phyloP scores from a whole-genome alignment of 768 basidiomycete species.

The Trametopsis cervina region DNA sequence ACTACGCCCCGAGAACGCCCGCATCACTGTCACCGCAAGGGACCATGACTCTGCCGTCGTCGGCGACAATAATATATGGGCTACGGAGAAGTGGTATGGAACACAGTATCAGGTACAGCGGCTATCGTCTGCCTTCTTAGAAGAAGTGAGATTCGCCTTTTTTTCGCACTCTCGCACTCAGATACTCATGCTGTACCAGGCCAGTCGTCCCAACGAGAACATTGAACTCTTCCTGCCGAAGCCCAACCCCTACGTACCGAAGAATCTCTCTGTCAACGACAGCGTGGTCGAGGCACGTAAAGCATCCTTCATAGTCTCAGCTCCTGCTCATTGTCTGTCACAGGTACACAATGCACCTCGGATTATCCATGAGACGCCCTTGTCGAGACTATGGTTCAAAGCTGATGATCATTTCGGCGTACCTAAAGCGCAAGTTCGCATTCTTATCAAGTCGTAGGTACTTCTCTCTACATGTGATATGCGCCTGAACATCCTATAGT shows the following conservation, averaged over 20 bases:
- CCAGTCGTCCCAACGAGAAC: slow-evolving; percentile 18
- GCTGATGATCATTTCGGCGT: slow-evolving; percentile 55
- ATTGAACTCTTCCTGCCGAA: slow-evolving; percentile 33
- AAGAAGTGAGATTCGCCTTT: slow-evolving; percentile 17
- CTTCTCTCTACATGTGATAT: too few relatives aligned
- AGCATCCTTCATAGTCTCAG: too few relatives aligned
- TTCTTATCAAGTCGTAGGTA: slow-evolving; percentile 31
- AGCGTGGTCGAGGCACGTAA: slow-evolving; percentile 24
- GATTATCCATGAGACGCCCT: slow-evolving; percentile 28
- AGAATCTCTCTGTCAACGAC: slow-evolving; percentile 37
- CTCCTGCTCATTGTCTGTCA: too few relatives aligned
- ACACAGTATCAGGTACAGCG: slow-evolving; percentile 37
- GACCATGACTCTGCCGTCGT: slow-evolving; percentile 25
- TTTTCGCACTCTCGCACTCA: not conserved
- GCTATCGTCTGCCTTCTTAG: slow-evolving; percentile 26
- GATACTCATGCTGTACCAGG: slow-evolving; percentile 11
- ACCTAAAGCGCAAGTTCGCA: slow-evolving; percentile 35
- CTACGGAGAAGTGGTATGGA: slow-evolving; percentile 43
- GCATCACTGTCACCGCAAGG: slow-evolving; percentile 34
- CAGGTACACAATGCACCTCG: slow-evolving; percentile 33
- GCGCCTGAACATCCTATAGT: slow-evolving; percentile 21
- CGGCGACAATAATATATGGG: slow-evolving; percentile 19
- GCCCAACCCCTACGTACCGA: slow-evolving; percentile 47
- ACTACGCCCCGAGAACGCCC: slow-evolving; percentile 26
- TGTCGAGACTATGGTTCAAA: slow-evolving; percentile 45